These are phyloP conservation scores for Malassezia japonica DNA, from an alignment of 1,284 basidiomycete genomes.

Conservation along the genomic window DNA sequence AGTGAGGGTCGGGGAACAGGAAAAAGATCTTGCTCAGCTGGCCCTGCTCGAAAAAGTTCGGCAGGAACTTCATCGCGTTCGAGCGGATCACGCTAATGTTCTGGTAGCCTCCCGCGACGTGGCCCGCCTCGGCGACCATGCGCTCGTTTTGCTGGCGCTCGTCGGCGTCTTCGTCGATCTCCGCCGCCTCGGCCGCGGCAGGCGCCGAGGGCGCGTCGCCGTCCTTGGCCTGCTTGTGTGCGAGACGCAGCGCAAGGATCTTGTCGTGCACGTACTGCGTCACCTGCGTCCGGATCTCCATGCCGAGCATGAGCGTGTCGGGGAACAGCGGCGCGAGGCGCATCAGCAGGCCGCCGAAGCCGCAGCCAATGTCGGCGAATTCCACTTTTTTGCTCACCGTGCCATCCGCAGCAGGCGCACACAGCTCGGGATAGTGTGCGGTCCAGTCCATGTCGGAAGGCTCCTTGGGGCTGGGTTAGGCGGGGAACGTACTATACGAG, in stretches of 20 bases:
- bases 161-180: conserved; percentile 31
- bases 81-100: conserved; percentile 90
- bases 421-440: conserved; percentile 69
- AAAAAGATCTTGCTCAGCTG: conserved; percentile 80
- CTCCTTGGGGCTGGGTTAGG: conserved; percentile 56
- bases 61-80: conserved; percentile 97
- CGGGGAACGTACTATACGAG: conserved; percentile 61
- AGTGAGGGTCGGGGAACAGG: conserved; percentile 97
- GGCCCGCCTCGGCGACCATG: conserved; percentile 19
- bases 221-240: conserved; percentile 42
- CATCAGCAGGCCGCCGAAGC: conserved; percentile 89
- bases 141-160: conserved; percentile 35
- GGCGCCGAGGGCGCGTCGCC: not conserved
- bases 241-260: conserved; percentile 69
- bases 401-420: conserved; percentile 31
- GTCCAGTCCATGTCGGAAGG: conserved; percentile 76
- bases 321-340: conserved; percentile 83
- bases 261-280: conserved; percentile 93
- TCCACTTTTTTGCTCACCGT: conserved; percentile 58
- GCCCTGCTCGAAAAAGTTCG: conserved; percentile 86
- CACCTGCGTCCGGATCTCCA: conserved; percentile 95
- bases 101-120: conserved; percentile 58
- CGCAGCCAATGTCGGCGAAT: conserved; percentile 95
- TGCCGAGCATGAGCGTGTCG: conserved; percentile 83
- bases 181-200: not conserved